Conservation (phyloP, 768 basidiomycete species). For the Gautieria morchelliformis region DNA sequence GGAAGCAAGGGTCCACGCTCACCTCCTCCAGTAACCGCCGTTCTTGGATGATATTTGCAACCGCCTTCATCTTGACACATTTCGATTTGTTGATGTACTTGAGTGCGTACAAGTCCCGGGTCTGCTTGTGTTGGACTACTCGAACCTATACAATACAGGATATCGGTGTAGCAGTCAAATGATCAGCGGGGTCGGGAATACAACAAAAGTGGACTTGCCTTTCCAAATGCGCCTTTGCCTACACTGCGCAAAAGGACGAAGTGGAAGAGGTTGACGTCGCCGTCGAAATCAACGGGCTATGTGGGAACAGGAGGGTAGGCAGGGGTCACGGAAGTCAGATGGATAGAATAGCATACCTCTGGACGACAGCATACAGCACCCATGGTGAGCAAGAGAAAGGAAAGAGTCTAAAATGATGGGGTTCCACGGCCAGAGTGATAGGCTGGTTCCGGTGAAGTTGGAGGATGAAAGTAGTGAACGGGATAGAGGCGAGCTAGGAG, state of each 20-base stretch:
- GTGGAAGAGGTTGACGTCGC: slow-evolving; percentile 93
- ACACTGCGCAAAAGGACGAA: slow-evolving; percentile 91
- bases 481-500: neutral
- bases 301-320: neutral
- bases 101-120: slow-evolving; percentile 91
- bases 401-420: neutral
- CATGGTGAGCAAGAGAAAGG: slow-evolving; percentile 34
- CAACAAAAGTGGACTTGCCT: slow-evolving; percentile 42
- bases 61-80: slow-evolving; percentile 97
- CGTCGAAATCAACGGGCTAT: slow-evolving; percentile 91
- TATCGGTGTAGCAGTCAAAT: slow-evolving; percentile 15
- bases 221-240: slow-evolving; percentile 98
- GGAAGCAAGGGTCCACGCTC: slow-evolving; percentile 12
- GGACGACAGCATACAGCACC: slow-evolving; percentile 82
- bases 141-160: slow-evolving; percentile 58
- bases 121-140: slow-evolving; percentile 98
- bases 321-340: neutral
- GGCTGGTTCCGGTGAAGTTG: too few relatives aligned
- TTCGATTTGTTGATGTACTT: slow-evolving; percentile 99
- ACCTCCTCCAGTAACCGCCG: slow-evolving; percentile 93
- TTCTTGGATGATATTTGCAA: slow-evolving; percentile 95
- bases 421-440: neutral
- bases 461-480: neutral
- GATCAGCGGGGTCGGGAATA: neutral
- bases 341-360: slow-evolving; percentile 37